Percentiles rank a stretch among this genome's conserved stretches.
phyloP scores from a whole-genome alignment of 331 rosid species.

The Erythrophleum ivorense region DNA sequence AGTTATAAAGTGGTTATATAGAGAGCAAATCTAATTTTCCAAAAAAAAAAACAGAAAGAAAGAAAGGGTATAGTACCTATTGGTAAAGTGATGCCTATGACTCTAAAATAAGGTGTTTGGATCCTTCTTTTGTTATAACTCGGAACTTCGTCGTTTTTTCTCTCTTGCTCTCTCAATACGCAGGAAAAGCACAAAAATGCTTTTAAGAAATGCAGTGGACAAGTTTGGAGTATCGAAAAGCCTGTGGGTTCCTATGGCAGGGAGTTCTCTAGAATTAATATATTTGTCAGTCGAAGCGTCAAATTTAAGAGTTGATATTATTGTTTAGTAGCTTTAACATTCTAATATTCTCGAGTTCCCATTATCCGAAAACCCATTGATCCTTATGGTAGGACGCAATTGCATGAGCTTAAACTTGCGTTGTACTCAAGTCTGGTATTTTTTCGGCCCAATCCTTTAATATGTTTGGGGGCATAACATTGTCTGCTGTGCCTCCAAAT shows the following conservation, averaged over 20 bases:
- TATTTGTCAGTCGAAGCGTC: too few relatives aligned
- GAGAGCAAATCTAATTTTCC: background rate
- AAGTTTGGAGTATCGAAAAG: constrained; percentile 25
- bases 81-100: background rate
- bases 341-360: too few relatives aligned
- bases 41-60: background rate
- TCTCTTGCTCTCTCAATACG: background rate
- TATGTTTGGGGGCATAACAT: background rate
- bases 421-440: too few relatives aligned
- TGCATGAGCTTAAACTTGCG: too few relatives aligned
- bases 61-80: background rate
- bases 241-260: too few relatives aligned
- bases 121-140: background rate
- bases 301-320: too few relatives aligned
- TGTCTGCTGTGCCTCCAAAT: too few relatives aligned
- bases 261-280: too few relatives aligned
- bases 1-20: background rate
- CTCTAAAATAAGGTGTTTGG: constrained; percentile 23
- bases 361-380: too few relatives aligned
- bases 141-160: background rate
- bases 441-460: background rate
- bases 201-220: constrained; percentile 49
- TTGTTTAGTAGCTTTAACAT: too few relatives aligned
- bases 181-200: constrained; percentile 66
- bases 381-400: too few relatives aligned